These are phyloP conservation scores for Dioszegia hungarica DNA, from an alignment of 768 basidiomycete species.

Conservation along the genomic window DNA sequence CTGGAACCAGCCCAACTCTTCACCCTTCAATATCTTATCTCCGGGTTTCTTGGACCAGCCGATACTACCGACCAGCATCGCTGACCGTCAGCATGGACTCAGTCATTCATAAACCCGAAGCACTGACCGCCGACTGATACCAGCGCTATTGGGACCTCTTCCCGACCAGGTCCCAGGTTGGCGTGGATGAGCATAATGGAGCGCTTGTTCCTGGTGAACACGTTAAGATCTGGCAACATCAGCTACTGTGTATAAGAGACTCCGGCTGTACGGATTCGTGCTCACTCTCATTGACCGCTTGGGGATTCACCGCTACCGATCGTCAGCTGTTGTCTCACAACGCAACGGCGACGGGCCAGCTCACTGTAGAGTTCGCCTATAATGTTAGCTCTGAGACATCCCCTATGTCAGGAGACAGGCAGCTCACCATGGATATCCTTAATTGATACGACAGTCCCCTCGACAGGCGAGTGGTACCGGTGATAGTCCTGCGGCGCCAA, in stretches of 20 bases:
- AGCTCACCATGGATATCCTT: constrained; percentile 41
- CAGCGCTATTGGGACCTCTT: constrained; percentile 56
- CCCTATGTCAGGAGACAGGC: background rate
- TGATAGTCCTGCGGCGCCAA: constrained; percentile 79
- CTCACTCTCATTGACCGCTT: constrained; percentile 64
- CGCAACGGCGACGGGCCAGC: background rate
- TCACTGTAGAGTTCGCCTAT: constrained; percentile 45
- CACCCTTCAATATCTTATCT: constrained; percentile 51
- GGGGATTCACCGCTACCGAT: constrained; percentile 61
- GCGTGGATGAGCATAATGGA: constrained; percentile 38
- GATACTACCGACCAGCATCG: constrained; percentile 74
- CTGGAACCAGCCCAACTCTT: constrained; percentile 59
- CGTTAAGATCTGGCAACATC: constrained; percentile 43
- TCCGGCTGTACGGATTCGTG: constrained; percentile 54
- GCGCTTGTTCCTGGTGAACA: constrained; percentile 49
- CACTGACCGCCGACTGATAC: constrained; percentile 64
- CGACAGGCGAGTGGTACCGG: constrained; percentile 69
- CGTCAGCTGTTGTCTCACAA: constrained; percentile 22
- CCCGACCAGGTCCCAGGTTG: constrained; percentile 29
- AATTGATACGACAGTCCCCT: constrained; percentile 53
- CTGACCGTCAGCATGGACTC: constrained; percentile 14
- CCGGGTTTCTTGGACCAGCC: constrained; percentile 56
- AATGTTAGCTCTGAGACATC: background rate
- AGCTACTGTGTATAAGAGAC: background rate
- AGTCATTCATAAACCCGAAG: background rate